These are phyloP conservation scores for Lobosporangium transversale DNA, from an alignment of 192 early-diverging fungal genomes.

Conservation along the genomic window DNA sequence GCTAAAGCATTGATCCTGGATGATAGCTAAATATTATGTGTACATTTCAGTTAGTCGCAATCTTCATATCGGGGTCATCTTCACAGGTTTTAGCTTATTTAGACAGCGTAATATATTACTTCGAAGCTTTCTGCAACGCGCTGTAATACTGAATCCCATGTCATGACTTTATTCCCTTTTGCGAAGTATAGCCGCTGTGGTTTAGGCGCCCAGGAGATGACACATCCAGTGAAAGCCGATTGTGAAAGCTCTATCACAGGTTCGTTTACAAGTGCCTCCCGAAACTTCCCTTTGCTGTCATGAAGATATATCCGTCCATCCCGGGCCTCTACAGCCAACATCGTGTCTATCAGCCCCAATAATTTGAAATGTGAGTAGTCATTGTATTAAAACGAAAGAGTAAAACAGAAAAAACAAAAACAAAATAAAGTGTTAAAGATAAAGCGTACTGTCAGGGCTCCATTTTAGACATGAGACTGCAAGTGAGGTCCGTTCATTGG, in stretches of 20 bases:
- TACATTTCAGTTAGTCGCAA: no score
- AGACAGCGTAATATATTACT: no score
- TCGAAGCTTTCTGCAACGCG: slow-evolving; percentile 26
- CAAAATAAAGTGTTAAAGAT: neutral
- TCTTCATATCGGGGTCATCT: no score
- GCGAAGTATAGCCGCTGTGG: slow-evolving; percentile 37
- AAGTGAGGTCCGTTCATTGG: slow-evolving; percentile 15
- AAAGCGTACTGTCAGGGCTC: slow-evolving; percentile 50
- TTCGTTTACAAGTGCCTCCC: slow-evolving; percentile 26
- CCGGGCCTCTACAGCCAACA: slow-evolving; percentile 40
- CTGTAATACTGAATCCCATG: slow-evolving; percentile 20
- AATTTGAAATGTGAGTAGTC: no score
- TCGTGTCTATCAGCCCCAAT: no score
- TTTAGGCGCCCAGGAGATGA: slow-evolving; percentile 41
- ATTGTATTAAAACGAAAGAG: neutral
- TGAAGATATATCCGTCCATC: slow-evolving; percentile 33
- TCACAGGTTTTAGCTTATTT: no score
- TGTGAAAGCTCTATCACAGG: slow-evolving; percentile 13
- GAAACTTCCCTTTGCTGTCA: slow-evolving; percentile 29
- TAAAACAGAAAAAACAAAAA: neutral
- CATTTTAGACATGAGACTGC: slow-evolving; percentile 35
- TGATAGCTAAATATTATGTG: slow-evolving; percentile 16
- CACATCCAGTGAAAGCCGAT: slow-evolving; percentile 24
- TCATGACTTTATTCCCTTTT: slow-evolving; percentile 31
- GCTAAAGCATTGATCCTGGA: slow-evolving; percentile 34